Evolutionary conservation across 2,329 filamentous ascomycete genomes (phyloP).

Genomic region (Fusarium subtropicale): DNA sequence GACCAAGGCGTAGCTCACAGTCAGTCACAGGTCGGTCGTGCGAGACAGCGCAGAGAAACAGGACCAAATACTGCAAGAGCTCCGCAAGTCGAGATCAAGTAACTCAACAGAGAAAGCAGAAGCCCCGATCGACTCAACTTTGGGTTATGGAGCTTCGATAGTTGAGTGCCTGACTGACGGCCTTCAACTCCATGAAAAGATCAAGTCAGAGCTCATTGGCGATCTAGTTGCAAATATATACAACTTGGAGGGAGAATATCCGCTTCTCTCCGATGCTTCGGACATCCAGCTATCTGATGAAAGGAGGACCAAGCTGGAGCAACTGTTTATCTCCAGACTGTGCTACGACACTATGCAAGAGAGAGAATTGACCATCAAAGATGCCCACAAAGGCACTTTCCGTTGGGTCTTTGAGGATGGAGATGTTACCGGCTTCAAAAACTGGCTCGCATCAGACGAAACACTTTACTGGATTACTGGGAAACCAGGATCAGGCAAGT

Average conservation of each 20-base stretch:
- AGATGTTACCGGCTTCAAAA: background rate
- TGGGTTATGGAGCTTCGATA: background rate
- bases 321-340: conserved; percentile 2
- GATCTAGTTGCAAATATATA: conserved; percentile 7
- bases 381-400: conserved; percentile 21
- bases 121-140: accelerated
- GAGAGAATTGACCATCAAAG: conserved; percentile 16
- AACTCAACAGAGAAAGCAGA: too few relatives aligned
- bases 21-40: background rate
- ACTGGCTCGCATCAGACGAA: conserved; percentile 10
- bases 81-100: accelerated
- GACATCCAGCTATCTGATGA: background rate
- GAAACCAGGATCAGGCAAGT: conserved; percentile 24
- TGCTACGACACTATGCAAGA: conserved; percentile 23
- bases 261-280: background rate
- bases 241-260: background rate
- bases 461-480: conserved; percentile 30
- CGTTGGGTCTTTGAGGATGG: conserved; percentile 12
- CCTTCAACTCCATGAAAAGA: background rate
- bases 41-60: background rate
- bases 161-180: background rate
- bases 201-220: background rate
- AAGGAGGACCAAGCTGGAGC: background rate
- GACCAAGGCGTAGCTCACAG: background rate
- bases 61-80: background rate